Evolutionary conservation across 1,284 basidiomycete genomes (phyloP).

Genomic region (Austroboletus rostrupii): DNA sequence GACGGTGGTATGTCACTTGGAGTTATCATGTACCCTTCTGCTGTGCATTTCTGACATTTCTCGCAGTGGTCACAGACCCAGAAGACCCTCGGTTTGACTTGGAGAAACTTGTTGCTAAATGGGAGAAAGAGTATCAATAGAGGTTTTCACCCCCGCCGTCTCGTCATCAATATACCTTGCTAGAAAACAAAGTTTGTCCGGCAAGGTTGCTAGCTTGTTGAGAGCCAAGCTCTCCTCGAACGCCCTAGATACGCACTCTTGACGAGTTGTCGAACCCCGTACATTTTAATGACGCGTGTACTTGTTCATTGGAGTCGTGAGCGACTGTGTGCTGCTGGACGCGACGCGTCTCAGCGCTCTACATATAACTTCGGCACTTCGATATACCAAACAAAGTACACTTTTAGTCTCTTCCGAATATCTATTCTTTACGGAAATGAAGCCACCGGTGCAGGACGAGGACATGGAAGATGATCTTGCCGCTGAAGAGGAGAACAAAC

Average conservation of each 20-base stretch:
- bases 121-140: constrained; percentile 61
- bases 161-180: constrained; percentile 25
- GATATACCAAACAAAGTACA: background rate
- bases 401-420: background rate
- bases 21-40: background rate
- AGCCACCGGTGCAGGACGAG: constrained; percentile 56
- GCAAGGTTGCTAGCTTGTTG: constrained; percentile 12
- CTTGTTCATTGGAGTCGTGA: background rate
- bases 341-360: constrained; percentile 12
- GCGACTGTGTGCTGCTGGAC: background rate
- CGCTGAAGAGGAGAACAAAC: constrained; percentile 84
- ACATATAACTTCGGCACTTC: background rate
- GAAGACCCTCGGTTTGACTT: constrained; percentile 96
- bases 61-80: constrained; percentile 82
- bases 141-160: constrained; percentile 9
- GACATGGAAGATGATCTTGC: constrained; percentile 79
- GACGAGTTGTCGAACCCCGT: background rate
- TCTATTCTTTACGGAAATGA: constrained; percentile 38
- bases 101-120: constrained; percentile 83
- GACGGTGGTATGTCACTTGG: constrained; percentile 45
- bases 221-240: constrained; percentile 1
- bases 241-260: constrained; percentile 12
- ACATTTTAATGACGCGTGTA: background rate
- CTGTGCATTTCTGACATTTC: constrained; percentile 13
- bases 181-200: constrained; percentile 20